phyloP scores from a whole-genome alignment of 192 early-diverging fungal species.

The Gryganskiella cystojenkinii region DNA sequence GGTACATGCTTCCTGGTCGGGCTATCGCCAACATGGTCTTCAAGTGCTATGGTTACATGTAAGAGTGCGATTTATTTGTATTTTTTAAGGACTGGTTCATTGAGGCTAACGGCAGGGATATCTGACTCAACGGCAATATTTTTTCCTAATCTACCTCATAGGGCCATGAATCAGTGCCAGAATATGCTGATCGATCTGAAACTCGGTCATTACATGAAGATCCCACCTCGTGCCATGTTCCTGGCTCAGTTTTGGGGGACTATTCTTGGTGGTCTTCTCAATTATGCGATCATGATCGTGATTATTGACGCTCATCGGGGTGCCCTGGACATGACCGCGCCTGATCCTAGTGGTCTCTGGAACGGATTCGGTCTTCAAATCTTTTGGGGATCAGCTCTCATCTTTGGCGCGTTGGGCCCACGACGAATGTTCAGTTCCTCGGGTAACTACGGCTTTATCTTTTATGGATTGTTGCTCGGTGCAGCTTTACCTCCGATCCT shows the following conservation, averaged over 20 bases:
- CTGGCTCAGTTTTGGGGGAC: conserved; percentile 68
- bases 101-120: no score
- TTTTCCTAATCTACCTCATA: no score
- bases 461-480: conserved; percentile 53
- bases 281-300: conserved; percentile 43
- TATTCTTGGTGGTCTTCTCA: conserved; percentile 49
- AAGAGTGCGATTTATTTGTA: no score
- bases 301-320: conserved; percentile 24
- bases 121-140: no score
- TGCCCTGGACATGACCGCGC: conserved; percentile 26
- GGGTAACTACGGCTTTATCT: conserved; percentile 46
- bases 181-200: conserved; percentile 76
- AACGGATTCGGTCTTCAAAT: conserved; percentile 51
- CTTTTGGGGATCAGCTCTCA: conserved; percentile 68
- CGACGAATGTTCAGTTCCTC: conserved; percentile 60
- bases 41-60: conserved; percentile 60
- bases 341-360: conserved; percentile 54
- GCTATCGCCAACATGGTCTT: conserved; percentile 61
- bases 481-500: conserved; percentile 61
- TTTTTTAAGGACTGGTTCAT: no score
- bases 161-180: conserved; percentile 47
- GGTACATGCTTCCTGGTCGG: conserved; percentile 62
- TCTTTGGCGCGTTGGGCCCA: conserved; percentile 80
- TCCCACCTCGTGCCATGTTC: conserved; percentile 72
- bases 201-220: conserved; percentile 77